These are phyloP conservation scores for Pontederia paniculata DNA, from an alignment of 176 grass and related monocot genomes.

Conservation along the genomic window DNA sequence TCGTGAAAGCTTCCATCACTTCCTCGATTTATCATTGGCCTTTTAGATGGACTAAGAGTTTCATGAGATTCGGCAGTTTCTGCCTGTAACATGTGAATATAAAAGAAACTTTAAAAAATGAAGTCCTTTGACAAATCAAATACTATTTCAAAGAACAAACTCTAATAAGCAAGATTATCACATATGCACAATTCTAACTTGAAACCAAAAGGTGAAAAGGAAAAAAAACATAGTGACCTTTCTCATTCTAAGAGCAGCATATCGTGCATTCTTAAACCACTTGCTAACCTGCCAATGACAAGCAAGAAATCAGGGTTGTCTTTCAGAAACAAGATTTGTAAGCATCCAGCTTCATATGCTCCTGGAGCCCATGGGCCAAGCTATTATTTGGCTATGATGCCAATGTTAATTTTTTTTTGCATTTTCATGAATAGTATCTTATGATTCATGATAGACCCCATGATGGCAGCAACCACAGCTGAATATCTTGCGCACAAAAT, in stretches of 20 bases:
- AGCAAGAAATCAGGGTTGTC: constrained; percentile 16
- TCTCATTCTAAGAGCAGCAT: constrained; percentile 72
- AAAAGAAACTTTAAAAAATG: constrained; percentile 4
- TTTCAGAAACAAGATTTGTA: neutral
- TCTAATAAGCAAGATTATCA: neutral
- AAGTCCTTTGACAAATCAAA: neutral
- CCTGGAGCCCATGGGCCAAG: neutral
- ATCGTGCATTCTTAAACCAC: constrained; percentile 98
- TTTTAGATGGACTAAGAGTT: constrained; percentile 22
- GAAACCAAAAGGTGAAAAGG: neutral
- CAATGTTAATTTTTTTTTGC: neutral
- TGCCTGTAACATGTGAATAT: constrained; percentile 16
- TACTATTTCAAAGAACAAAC: neutral
- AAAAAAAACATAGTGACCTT: constrained; percentile 37
- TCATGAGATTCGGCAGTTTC: constrained; percentile 8
- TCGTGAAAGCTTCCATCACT: constrained; percentile 21
- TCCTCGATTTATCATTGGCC: constrained; percentile 15
- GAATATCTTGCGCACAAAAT: neutral
- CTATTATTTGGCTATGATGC: neutral
- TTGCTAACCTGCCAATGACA: constrained; percentile 52
- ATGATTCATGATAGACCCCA: neutral
- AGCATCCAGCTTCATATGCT: neutral
- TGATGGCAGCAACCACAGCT: neutral
- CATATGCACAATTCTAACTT: neutral
- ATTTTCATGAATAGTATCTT: neutral